A percentile compares a stretch with the other conserved stretches of the same genome.
These are phyloP conservation scores for Chionographis japonica DNA, from an alignment of 106 monocot species.

Conservation along the genomic window DNA sequence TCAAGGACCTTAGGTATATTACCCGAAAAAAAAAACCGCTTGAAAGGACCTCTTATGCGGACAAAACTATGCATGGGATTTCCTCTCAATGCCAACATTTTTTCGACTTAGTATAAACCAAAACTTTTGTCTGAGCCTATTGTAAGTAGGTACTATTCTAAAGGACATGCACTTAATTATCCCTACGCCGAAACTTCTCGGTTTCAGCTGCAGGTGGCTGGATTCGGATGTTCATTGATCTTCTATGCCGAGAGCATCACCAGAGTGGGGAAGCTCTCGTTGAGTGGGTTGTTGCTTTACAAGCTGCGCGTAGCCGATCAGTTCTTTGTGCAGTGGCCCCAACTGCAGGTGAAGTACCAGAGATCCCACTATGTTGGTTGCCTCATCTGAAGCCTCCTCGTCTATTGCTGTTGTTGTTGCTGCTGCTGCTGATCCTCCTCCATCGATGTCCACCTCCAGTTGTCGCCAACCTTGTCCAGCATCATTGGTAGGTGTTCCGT, in stretches of 20 bases:
- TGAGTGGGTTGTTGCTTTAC: conserved; percentile 80
- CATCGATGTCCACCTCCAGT: no score
- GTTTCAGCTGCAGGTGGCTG: conserved; percentile 37
- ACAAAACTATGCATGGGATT: no score
- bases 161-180: not conserved
- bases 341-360: conserved; percentile 53
- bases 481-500: no score
- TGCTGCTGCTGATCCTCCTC: no score
- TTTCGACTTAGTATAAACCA: no score
- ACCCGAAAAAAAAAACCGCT: no score
- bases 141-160: not conserved
- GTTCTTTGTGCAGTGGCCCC: conserved; percentile 87
- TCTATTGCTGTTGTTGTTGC: no score
- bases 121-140: no score
- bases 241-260: conserved; percentile 97
- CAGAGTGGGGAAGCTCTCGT: conserved; percentile 73
- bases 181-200: not conserved
- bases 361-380: conserved; percentile 54
- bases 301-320: conserved; percentile 74
- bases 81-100: no score
- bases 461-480: no score
- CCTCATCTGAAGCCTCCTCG: conserved; percentile 41
- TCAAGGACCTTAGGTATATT: no score
- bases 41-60: no score
- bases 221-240: conserved; percentile 71